Evolutionary conservation across 2,329 filamentous ascomycete species (phyloP), one percentile per base, ranked within the genome.

Genomic region (Phyllosticta paracitricarpa): DNA sequence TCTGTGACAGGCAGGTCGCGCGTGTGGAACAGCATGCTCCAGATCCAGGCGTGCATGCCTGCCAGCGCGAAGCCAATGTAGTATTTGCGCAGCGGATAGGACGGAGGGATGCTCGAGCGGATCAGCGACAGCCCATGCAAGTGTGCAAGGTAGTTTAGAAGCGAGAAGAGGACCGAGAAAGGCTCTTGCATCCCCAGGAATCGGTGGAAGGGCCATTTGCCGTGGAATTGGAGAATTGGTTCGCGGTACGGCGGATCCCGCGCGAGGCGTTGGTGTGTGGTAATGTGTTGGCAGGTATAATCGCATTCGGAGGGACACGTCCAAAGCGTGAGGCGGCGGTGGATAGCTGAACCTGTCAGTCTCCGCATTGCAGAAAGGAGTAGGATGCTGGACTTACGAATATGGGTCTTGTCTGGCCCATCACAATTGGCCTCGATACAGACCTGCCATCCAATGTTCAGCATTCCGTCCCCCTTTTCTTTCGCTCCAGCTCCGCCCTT

Each of bases 201-300:
- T 66, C 94, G 89, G 74, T 87, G 81, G 77, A 99, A 99, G 51
- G 94, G 94, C 94, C 94, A 99, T 82, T 99, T 99, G 33, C 94
- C 94, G 78, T 99, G 91, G 80, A 92, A 99, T 77, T 99, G 94
- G 61, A 93, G 87, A 57, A 97, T 76, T 10, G 86, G 82, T 30
- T 84, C 74, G 64, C 83, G 77, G 78, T 86, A 85, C 0, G 83
- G 83, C 35, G 84, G 83, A 63, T 84, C 82, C 64, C 82, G 79
- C 26, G 83, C 78, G 66, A 91, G 76, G 65, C 93, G 90, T 62
- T 78, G 77, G 67, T 84, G 76, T 61, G 94, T 97, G 63, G 95
- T 82, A 73, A 96, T 88, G 80, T 96, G 93, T 75, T 99, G 94
- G 80, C 94, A 99, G 64, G 89, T 88, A 79, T 99, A 96, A 80